Evolutionary conservation across 2,329 filamentous ascomycete species (phyloP).

Genomic region (Metarhizium guizhouense): DNA sequence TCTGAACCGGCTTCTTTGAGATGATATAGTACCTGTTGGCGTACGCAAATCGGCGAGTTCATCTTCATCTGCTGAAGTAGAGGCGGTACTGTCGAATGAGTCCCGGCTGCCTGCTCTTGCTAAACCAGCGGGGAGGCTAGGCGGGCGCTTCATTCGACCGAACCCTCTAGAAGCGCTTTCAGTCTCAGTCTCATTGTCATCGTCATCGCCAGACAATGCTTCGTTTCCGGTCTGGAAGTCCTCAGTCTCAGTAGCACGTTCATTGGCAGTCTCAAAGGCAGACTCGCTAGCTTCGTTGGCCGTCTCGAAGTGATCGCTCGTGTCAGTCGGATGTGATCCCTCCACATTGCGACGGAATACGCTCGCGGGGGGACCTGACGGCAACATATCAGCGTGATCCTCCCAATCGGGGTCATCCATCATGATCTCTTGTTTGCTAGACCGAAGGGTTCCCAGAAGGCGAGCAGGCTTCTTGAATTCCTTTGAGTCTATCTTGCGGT

Average conservation of each 20-base stretch:
- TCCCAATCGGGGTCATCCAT: constrained; percentile 84
- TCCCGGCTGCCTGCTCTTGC: constrained; percentile 42
- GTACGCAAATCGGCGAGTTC: constrained; percentile 49
- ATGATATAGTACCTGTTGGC: constrained; percentile 47
- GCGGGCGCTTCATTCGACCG: constrained; percentile 31
- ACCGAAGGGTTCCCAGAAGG: constrained; percentile 68
- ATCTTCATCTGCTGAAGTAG: constrained; percentile 72
- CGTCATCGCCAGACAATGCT: constrained; percentile 64
- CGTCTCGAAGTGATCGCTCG: constrained; percentile 67
- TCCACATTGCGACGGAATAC: constrained; percentile 9
- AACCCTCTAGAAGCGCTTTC: constrained; percentile 49
- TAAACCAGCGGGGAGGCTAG: constrained; percentile 28
- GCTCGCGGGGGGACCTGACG: constrained; percentile 14
- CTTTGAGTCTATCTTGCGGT: constrained; percentile 52
- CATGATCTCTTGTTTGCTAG: constrained; percentile 68
- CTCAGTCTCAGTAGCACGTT: constrained; percentile 79
- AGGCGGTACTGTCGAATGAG: constrained; percentile 81
- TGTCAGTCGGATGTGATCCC: constrained; percentile 29
- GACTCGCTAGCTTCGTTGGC: constrained; percentile 67
- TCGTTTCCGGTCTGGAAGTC: constrained; percentile 93
- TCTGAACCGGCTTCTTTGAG: constrained; percentile 64
- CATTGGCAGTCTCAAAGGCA: constrained; percentile 62
- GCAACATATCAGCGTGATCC: constrained; percentile 48
- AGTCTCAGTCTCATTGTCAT: constrained; percentile 86
- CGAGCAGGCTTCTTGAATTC: constrained; percentile 72